Evolutionary conservation across 768 basidiomycete species (phyloP).

Genomic region (Xerocomellus dryophilus): DNA sequence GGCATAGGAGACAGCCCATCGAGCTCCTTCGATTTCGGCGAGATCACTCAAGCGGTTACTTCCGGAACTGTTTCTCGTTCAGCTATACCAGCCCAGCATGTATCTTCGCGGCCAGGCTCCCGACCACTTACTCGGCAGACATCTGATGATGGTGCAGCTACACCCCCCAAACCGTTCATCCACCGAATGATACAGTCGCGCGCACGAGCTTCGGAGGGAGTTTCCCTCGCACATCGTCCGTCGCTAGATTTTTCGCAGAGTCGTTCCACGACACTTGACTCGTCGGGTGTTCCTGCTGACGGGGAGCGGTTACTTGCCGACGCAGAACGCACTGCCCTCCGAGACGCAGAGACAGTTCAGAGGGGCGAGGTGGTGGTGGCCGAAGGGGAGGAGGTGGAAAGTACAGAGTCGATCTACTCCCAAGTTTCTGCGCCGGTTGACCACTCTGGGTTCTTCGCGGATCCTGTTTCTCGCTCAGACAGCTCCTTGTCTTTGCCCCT

Average conservation of each 20-base stretch:
- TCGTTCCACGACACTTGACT: constrained; percentile 8
- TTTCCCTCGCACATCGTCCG: background rate
- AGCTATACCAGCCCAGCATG: background rate
- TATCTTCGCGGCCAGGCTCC: background rate
- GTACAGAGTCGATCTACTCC: constrained; percentile 23
- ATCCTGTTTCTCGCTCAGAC: background rate
- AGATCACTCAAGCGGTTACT: background rate
- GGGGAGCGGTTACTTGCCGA: constrained; percentile 16
- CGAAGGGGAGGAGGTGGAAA: background rate
- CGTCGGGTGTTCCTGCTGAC: background rate
- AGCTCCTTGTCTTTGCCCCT: background rate
- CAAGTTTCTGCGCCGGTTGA: constrained; percentile 23
- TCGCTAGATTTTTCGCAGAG: constrained; percentile 5
- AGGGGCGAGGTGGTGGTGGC: background rate
- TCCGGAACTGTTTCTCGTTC: background rate
- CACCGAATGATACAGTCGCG: constrained; percentile 23
- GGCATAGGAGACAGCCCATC: background rate
- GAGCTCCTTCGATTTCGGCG: background rate
- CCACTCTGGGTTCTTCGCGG: constrained; percentile 5
- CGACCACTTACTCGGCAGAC: background rate
- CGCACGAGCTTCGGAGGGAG: constrained; percentile 13
- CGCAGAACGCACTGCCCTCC: constrained; percentile 13
- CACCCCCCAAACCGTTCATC: constrained; percentile 12
- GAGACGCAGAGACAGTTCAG: constrained; percentile 9
- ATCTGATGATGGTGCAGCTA: background rate